A percentile compares a stretch with the other conserved stretches of the same genome.
Evolutionary conservation across 2,329 filamentous ascomycete genomes (phyloP).

Genomic region (Ophiostoma ips): DNA sequence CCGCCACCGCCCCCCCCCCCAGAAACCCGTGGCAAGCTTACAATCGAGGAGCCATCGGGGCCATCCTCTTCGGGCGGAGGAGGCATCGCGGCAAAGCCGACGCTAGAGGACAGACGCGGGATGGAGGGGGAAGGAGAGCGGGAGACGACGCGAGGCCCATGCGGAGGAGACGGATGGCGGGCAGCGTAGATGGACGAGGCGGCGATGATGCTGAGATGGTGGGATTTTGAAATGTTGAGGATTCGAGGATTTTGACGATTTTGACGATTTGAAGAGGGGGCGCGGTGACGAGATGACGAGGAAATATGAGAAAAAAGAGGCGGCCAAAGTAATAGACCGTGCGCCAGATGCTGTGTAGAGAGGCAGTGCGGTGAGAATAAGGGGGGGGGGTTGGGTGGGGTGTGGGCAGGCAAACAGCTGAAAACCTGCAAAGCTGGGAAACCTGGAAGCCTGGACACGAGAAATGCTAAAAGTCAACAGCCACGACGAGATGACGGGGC

Average conservation of each 20-base stretch:
- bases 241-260: too few relatives aligned
- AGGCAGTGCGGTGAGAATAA: not conserved
- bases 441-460: not conserved
- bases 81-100: conserved; percentile 31
- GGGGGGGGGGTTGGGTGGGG: not conserved
- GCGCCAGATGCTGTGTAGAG: not conserved
- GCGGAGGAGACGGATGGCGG: not conserved
- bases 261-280: not conserved
- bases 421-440: not conserved
- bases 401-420: not conserved
- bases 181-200: not conserved
- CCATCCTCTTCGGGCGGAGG: conserved; percentile 37
- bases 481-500: not conserved
- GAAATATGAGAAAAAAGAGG: not conserved
- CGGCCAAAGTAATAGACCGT: too few relatives aligned
- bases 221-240: too few relatives aligned
- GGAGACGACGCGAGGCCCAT: not conserved
- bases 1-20: too few relatives aligned
- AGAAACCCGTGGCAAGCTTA: conserved; percentile 32
- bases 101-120: not conserved
- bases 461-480: not conserved
- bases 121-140: not conserved
- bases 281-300: not conserved
- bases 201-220: too few relatives aligned
- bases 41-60: conserved; percentile 64